Base-by-base conservation (phyloP, 2,329 filamentous ascomycete genomes). In the Fusarium fujikuroi region DNA sequence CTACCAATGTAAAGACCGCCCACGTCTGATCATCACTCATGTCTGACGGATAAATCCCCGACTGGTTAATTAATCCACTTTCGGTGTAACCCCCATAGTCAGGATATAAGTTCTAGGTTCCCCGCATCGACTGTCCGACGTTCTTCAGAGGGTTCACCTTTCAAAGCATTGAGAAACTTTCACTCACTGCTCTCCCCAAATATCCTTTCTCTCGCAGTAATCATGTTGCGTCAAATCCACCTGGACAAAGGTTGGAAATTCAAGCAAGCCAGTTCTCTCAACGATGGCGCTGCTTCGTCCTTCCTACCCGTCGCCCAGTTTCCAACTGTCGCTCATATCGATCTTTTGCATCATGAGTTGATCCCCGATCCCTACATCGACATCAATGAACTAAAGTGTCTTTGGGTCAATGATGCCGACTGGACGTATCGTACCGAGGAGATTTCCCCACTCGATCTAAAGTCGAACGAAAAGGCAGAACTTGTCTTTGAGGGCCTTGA, bases 361-460 rank as follows among this genome's bases (percentile, higher is more conserved):
- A 54, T 67, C 0, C 54, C 40, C 0, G 65, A 67, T 15, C 65
- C 63, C 0, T 67, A 67, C 8, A 53, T 67, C 2, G 54, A 67
- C 2, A 67, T 67, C 3, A 67, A 67, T 9, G 54, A 67, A 7
- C 9, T 67, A 0, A 42, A 67, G 16, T 67, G 54, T 23, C 65
- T 67, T 3, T 67, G 54, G 65, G 65, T 67, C 0, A 67, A 67
- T 12, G 46, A 67, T 12, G 40, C 63, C 0, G 30, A 67, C 8
- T 67, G 54, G 63, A 67, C 25, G 0, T 67, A 67, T 0, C 54
- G 46, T 2, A 67, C 63, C 0, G 36, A 60, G 5, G 39, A 37
- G 10, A n/a, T 67, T 4, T 18, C 9, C 0, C 18, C 40, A 0
- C 0, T 61, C 9, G 7, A 8, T 3, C 9, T 67, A 1, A 19